phyloP scores from a whole-genome alignment of 305 asterid species.

The Fraxinus velutina region DNA sequence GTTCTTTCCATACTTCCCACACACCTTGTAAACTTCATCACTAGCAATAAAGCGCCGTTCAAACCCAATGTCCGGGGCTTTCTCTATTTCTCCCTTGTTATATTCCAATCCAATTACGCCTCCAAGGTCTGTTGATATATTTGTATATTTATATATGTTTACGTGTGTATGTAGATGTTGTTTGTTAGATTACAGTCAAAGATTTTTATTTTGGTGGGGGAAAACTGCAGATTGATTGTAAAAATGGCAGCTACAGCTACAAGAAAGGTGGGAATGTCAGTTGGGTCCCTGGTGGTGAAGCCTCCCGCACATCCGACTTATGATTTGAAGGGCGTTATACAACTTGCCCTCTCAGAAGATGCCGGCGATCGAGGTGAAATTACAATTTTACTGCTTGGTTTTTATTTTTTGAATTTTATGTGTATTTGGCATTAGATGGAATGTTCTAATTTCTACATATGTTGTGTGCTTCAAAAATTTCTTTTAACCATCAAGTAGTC shows the following conservation, averaged over 20 bases:
- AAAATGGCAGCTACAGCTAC: slow-evolving; percentile 58
- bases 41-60: neutral
- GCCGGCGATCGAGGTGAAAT: slow-evolving; percentile 73
- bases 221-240: slow-evolving; percentile 50
- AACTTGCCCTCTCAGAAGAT: slow-evolving; percentile 85
- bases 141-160: neutral
- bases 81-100: slow-evolving; percentile 33
- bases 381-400: neutral
- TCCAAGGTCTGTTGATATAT: slow-evolving; percentile 16
- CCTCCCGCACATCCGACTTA: slow-evolving; percentile 90
- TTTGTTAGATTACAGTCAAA: neutral
- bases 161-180: neutral
- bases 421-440: neutral
- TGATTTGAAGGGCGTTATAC: slow-evolving; percentile 72
- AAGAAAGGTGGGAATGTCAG: slow-evolving; percentile 28
- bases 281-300: slow-evolving; percentile 46
- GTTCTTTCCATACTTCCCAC: neutral
- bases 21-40: neutral
- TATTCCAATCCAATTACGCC: slow-evolving; percentile 27
- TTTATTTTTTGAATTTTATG: neutral
- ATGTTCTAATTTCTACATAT: neutral
- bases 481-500: neutral
- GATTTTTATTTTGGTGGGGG: slow-evolving; percentile 7
- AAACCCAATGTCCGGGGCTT: slow-evolving; percentile 37
- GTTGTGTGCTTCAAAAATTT: neutral